Base-by-base conservation (phyloP, 257 asterid species). In the Echites panduratus region DNA sequence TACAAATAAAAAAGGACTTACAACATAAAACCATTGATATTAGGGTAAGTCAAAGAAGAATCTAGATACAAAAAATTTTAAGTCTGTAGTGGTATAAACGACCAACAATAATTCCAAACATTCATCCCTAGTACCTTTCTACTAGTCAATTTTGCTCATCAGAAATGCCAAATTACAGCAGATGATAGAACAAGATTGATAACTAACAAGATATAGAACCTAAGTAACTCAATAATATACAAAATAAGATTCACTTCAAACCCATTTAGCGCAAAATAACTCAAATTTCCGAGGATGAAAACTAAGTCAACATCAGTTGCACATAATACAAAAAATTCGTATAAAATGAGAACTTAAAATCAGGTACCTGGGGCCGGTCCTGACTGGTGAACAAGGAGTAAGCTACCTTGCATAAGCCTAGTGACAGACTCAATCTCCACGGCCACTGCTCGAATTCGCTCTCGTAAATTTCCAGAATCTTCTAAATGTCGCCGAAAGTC, bases 381-480 rank as follows among this genome's bases (percentile, higher is more conserved):
- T 45, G 92, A 89, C 53, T 92, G 96, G 63, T 88, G 93, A 82
- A 88, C 85, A 8, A 89, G 89, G 29, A 92, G 90, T n/a, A 92
- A 91, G 71, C 79, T 84, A 2, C 92, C 87, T 27, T 92, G 96
- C 82, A 90, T 90, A 41, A 83, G 80, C 84, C 97, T 81, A 9
- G 95, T 81, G 67, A 83, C 80, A 44, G 99, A 87, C 73, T 94
- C 99, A 32, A 94, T 91, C 70, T 94, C 97, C 77, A 69, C 9
- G 22, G 97, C 89, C 1, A 88, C 93, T 24, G 78, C 77, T 10
- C 96, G 86, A 62, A 94, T 89, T 12, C 97, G 95, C 59, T 94
- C 97, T 17, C 93, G 89, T 19, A 91, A 43, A 82, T n/a, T 75
- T 70, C 92, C 91, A 43, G 96, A 88, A 26, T 86, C 91, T 47